A percentile compares a stretch with the other conserved stretches of the same genome.
These are phyloP conservation scores for Saccharomycopsis schoenii DNA, from an alignment of 805 yeast genomes.

Conservation along the genomic window DNA sequence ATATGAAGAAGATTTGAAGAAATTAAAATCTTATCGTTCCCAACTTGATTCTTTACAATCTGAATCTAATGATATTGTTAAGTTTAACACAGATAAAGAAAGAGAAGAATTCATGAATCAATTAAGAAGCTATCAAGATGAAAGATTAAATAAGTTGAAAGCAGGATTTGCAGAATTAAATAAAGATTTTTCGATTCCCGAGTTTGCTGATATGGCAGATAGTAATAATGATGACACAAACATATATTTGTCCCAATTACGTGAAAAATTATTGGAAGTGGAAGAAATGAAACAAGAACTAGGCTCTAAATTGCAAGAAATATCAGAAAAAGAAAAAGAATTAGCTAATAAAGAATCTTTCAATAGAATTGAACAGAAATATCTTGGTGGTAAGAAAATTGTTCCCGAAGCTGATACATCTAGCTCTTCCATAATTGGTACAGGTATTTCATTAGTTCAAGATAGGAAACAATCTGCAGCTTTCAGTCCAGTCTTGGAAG, in stretches of 20 bases:
- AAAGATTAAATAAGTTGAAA: constrained; percentile 63
- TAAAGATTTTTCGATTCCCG: constrained; percentile 34
- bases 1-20: constrained; percentile 40
- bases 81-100: constrained; percentile 40
- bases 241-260: constrained; percentile 19
- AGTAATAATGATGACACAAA: constrained; percentile 10
- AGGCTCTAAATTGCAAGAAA: constrained; percentile 29
- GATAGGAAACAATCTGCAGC: not conserved
- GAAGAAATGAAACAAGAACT: constrained; percentile 32
- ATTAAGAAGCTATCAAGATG: constrained; percentile 28
- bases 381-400: constrained; percentile 9
- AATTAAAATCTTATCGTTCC: constrained; percentile 44
- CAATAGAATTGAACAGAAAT: constrained; percentile 13
- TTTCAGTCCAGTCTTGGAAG: constrained; percentile 10
- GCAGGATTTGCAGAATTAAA: constrained; percentile 54
- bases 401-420: constrained; percentile 6
- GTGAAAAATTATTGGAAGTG: constrained; percentile 34
- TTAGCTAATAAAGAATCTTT: constrained; percentile 1
- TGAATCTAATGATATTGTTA: constrained; percentile 69
- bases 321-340: constrained; percentile 20
- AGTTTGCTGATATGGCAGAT: constrained; percentile 18
- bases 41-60: constrained; percentile 54
- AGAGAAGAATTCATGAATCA: constrained; percentile 26
- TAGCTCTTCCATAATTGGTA: constrained; percentile 1
- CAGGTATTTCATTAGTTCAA: not conserved